These are phyloP conservation scores for Amanita phalloides DNA, from an alignment of 768 basidiomycete species.

Conservation along the genomic window DNA sequence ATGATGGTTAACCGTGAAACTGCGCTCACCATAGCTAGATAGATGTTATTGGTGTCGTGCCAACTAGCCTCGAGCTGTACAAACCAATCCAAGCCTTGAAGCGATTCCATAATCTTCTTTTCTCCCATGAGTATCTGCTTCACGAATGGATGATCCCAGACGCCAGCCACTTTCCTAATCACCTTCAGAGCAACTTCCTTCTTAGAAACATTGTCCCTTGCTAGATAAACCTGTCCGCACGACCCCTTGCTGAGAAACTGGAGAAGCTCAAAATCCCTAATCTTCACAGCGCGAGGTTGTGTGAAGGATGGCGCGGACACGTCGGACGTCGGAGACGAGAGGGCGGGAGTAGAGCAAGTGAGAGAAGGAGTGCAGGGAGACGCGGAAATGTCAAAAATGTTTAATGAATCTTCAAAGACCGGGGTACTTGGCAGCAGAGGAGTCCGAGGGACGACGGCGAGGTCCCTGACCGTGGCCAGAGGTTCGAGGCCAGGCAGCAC, in stretches of 20 bases:
- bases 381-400: background rate
- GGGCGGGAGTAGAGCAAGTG: constrained; percentile 1
- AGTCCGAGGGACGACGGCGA: background rate
- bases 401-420: background rate
- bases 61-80: constrained; percentile 9
- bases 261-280: constrained; percentile 6
- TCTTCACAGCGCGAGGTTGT: background rate
- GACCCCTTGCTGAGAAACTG: constrained; percentile 19
- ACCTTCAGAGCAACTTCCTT: constrained; percentile 19
- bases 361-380: constrained; percentile 1
- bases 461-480: background rate
- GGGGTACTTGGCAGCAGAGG: constrained; percentile 2
- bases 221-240: constrained; percentile 17
- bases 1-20: background rate
- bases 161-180: constrained; percentile 12
- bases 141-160: constrained; percentile 14
- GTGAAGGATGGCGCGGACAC: background rate
- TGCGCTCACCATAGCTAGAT: constrained; percentile 8
- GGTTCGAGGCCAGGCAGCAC: background rate
- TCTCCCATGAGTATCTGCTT: constrained; percentile 9
- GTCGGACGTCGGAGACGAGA: background rate
- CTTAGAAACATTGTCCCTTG: constrained; percentile 14
- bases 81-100: constrained; percentile 4
- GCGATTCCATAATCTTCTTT: constrained; percentile 3
- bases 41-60: constrained; percentile 9